Evolutionary conservation across 495 filamentous ascomycete species (phyloP).

Genomic region (Lasiosphaeria hispida): DNA sequence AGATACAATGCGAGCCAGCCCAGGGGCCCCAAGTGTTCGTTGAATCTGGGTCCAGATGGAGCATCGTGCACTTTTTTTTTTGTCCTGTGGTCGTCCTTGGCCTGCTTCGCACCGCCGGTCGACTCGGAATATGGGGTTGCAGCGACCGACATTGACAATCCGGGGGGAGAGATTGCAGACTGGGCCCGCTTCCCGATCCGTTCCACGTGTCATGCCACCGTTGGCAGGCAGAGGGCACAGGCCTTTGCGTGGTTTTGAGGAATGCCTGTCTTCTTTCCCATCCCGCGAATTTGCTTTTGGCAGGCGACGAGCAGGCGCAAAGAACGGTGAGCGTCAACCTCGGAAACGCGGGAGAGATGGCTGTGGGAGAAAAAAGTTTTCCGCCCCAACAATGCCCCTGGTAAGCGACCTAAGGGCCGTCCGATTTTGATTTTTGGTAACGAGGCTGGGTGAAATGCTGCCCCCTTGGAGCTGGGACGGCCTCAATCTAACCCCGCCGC

Average conservation of each 20-base stretch:
- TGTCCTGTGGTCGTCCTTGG: not conserved
- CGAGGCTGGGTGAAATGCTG: not conserved
- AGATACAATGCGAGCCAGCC: not conserved
- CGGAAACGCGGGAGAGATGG: not conserved
- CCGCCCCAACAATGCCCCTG: not conserved
- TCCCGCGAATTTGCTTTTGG: not conserved
- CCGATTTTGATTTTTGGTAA: not conserved
- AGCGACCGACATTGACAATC: not conserved
- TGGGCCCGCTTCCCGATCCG: conserved; percentile 10
- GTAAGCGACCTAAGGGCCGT: not conserved
- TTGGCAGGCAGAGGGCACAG: conserved; percentile 19
- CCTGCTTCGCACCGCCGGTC: too few species aligned
- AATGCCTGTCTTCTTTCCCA: conserved; percentile 3
- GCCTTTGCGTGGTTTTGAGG: conserved; percentile 9
- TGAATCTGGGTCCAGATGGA: not conserved
- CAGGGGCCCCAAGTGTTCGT: not conserved
- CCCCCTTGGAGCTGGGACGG: too few species aligned
- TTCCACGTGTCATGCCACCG: conserved; percentile 35
- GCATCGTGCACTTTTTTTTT: not conserved
- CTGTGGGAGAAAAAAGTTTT: conserved; percentile 13
- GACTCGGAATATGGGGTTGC: not conserved
- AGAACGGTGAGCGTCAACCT: conserved; percentile 3
- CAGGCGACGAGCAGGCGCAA: not conserved
- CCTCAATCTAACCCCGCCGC: too few species aligned
- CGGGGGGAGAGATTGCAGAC: conserved; percentile 5